These are phyloP conservation scores for Monilinia polystroma DNA, from an alignment of 2,329 filamentous ascomycete genomes.

Conservation along the genomic window DNA sequence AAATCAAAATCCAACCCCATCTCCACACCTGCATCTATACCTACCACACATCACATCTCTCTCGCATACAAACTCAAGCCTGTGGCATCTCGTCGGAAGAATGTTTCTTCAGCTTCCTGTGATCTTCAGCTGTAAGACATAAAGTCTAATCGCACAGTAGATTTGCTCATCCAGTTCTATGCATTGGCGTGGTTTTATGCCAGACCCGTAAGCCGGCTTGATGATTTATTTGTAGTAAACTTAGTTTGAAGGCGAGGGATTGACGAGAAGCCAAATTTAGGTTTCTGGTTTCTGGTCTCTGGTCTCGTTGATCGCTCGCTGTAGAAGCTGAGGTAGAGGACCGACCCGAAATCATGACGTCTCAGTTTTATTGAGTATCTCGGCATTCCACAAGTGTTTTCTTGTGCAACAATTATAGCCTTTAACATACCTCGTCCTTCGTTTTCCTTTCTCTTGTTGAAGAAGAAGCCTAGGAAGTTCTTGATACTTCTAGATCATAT, in stretches of 20 bases:
- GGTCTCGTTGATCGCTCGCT: background rate
- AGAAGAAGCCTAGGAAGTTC: background rate
- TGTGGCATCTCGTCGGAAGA: background rate
- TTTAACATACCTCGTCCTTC: background rate
- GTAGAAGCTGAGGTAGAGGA: background rate
- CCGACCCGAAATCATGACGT: no score
- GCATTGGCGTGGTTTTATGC: no score
- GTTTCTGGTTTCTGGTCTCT: no score
- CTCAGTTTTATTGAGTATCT: no score
- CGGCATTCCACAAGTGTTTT: background rate
- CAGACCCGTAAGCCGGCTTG: no score
- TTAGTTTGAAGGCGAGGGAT: no score
- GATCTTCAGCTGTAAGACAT: background rate
- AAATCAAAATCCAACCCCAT: no score
- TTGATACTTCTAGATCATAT: background rate
- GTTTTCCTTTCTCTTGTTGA: background rate
- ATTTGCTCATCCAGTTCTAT: background rate
- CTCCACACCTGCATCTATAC: background rate
- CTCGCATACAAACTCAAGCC: background rate
- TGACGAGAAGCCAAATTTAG: background rate
- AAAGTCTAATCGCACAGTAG: background rate
- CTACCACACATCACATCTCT: background rate
- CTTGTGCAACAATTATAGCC: background rate
- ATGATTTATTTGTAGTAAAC: no score
- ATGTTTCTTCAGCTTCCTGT: background rate